These are phyloP conservation scores for Plasmodium knowlesi DNA, from an alignment of 169 alveolate species.

Conservation along the genomic window DNA sequence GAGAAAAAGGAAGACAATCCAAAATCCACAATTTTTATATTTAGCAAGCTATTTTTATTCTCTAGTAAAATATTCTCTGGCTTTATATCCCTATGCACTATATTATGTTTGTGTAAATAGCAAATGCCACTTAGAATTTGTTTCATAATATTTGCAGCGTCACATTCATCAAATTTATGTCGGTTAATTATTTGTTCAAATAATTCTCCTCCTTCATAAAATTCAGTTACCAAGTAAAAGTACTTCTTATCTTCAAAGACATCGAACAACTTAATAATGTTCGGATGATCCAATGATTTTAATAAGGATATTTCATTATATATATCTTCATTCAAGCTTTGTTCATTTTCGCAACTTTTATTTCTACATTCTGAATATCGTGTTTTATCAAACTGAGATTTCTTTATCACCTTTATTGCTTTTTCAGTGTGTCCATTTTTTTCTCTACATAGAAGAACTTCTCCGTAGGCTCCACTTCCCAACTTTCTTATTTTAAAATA, in stretches of 20 bases:
- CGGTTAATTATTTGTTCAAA: constrained; percentile 91
- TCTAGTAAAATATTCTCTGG: constrained; percentile 86
- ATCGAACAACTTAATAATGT: constrained; percentile 93
- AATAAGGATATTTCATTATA: constrained; percentile 91
- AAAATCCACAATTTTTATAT: constrained; percentile 90
- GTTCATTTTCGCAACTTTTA: background rate
- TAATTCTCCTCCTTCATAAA: constrained; percentile 94
- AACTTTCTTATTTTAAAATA: constrained; percentile 87
- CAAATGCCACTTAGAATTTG: constrained; percentile 92
- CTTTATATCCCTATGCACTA: constrained; percentile 92
- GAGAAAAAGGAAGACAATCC: constrained; percentile 89
- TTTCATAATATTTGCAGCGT: constrained; percentile 92
- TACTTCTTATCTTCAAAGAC: constrained; percentile 90
- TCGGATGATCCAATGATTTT: constrained; percentile 95
- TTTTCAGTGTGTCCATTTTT: constrained; percentile 83
- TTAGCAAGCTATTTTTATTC: constrained; percentile 33
- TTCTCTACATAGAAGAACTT: constrained; percentile 88
- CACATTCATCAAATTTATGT: constrained; percentile 90
- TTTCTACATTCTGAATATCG: constrained; percentile 16
- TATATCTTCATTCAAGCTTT: constrained; percentile 63
- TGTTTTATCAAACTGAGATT: constrained; percentile 67
- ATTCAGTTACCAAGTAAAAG: constrained; percentile 92
- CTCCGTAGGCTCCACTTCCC: constrained; percentile 95
- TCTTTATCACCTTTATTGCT: constrained; percentile 90
- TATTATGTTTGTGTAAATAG: constrained; percentile 93